These are phyloP conservation scores for Oryza glaberrima DNA, from an alignment of 176 grass and related monocot species.

Conservation along the genomic window DNA sequence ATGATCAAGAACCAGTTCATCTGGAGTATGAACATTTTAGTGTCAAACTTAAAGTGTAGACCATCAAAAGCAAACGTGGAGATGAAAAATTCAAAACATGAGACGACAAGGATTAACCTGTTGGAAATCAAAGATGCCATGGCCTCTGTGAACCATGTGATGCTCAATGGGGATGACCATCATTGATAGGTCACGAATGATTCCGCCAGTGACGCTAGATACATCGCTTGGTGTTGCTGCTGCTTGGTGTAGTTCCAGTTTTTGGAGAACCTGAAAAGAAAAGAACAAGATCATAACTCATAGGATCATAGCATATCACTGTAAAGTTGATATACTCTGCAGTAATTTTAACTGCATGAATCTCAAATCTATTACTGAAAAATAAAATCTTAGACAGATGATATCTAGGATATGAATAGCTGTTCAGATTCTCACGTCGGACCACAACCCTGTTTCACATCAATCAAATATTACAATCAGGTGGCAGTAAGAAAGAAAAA, in stretches of 20 bases:
- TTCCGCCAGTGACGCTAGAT: no score
- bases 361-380: neutral
- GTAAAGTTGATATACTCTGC: neutral
- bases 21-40: neutral
- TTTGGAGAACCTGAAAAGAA: conserved; percentile 45
- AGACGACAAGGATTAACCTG: neutral
- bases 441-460: no score
- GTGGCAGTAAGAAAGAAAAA: no score
- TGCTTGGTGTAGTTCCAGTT: conserved; percentile 28
- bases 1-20: neutral
- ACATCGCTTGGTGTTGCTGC: conserved; percentile 35
- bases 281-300: neutral
- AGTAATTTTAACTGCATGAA: neutral
- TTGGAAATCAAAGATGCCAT: conserved; percentile 48
- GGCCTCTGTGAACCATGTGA: conserved; percentile 50
- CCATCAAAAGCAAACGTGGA: neutral
- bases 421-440: no score
- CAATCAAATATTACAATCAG: no score
- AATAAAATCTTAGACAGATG: neutral
- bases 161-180: conserved; percentile 15
- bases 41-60: neutral
- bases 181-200: conserved; percentile 20
- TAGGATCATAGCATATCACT: neutral
- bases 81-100: neutral
- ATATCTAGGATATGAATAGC: no score